Evolutionary conservation across 2,329 filamentous ascomycete species (phyloP).

Genomic region (Aureobasidium uvarum): DNA sequence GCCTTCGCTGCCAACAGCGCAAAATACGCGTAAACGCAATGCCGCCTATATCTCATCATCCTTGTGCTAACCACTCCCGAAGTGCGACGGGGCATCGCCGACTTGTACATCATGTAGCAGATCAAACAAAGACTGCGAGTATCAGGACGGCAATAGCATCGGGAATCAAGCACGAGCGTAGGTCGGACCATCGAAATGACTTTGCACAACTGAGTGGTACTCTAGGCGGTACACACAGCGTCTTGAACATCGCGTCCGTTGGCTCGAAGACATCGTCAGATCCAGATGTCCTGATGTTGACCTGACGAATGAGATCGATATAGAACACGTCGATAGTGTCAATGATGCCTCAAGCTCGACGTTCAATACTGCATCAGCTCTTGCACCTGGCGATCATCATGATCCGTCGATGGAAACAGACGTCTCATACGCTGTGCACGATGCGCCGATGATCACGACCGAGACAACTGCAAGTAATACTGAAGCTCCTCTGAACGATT

Average conservation of each 20-base stretch:
- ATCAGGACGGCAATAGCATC: not conserved
- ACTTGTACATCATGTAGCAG: slow-evolving; percentile 1
- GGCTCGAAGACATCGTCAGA: slow-evolving; percentile 6
- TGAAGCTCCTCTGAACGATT: no score
- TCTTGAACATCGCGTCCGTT: slow-evolving; percentile 6
- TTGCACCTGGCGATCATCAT: not conserved
- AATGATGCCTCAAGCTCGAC: not conserved
- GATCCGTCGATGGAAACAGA: not conserved
- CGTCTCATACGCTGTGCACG: not conserved
- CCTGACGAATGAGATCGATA: not conserved
- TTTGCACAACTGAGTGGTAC: not conserved
- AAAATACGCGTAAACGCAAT: slow-evolving; percentile 1
- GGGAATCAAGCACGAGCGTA: slow-evolving; percentile 5
- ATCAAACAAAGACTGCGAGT: not conserved
- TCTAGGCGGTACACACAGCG: not conserved
- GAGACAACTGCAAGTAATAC: not conserved
- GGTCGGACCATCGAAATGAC: not conserved
- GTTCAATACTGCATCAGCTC: not conserved
- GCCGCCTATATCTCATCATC: not conserved
- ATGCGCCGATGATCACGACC: not conserved
- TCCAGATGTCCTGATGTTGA: slow-evolving; percentile 15
- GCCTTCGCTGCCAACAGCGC: slow-evolving; percentile 13
- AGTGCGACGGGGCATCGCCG: slow-evolving; percentile 3
- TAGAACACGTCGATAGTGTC: not conserved
- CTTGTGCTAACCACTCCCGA: not conserved